Evolutionary conservation across 2,329 filamentous ascomycete species (phyloP), one percentile per base, ranked within the genome.

Genomic region (Paraphaeosphaeria sporulosa): DNA sequence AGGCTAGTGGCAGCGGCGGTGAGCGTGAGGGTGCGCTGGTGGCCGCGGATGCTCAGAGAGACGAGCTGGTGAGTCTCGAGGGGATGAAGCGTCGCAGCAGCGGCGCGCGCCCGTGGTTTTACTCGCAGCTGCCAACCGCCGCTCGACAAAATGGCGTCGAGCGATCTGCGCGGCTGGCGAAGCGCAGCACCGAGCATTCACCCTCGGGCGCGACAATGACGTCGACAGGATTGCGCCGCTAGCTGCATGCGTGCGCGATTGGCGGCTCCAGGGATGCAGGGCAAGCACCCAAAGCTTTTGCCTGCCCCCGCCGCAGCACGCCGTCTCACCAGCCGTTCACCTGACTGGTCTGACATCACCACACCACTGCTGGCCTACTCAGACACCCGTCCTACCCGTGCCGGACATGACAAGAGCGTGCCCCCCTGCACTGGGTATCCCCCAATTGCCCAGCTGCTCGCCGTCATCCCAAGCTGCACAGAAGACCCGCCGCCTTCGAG

Each of bases 251-350:
- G 36, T 42, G 10, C 30, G 27, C 46, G 52, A 55, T 55, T 55
- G 49, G 54, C 54, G 47, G 40, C 51, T 23, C 42, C 56, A 53
- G 42, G 38, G 40, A 34, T 32, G 30, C 30, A 32, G 30, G 30
- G 30, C 12, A 46, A 23, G 34, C 57, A 48, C 30, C 27, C 40
- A 36, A 30, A 44, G 40, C 42, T 21, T 38, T 36, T 44, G 21
- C 36, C 30, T 50, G 27, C 57, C 57, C 57, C 49, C 49, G 44
- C 21, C 56, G 42, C 40, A 34, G 23, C 48, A 15, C 56, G 40
- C 56, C 44, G 56, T 58, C 56, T 53, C 56, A 58, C 56, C 56
- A 49, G 40, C 51, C 57, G 34, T 50, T 21, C 57, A 59, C 57
- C 40, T 58, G 56, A 58, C 56, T 46, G 48, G 56, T 38, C 25